Conservation (phyloP, 495 filamentous ascomycete genomes). For the Aspergillus cavernicola region DNA sequence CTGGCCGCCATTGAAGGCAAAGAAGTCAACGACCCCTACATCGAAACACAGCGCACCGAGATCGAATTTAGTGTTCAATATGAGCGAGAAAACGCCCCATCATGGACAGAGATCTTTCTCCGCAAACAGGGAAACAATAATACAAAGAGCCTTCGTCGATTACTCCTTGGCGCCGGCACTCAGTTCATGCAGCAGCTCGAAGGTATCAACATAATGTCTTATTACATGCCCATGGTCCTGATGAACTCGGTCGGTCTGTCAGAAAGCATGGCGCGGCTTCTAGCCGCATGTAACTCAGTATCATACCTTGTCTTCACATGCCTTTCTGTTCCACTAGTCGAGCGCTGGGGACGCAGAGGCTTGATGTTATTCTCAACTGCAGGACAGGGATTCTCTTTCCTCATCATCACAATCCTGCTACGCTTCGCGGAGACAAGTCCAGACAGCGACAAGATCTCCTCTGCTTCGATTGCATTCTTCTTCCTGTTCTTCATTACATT, state of each 20-base stretch:
- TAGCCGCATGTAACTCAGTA: constrained; percentile 49
- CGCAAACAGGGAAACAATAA: constrained; percentile 26
- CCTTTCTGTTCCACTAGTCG: constrained; percentile 44
- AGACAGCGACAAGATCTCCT: constrained; percentile 23
- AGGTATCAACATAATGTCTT: constrained; percentile 43
- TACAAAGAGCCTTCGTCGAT: constrained; percentile 45
- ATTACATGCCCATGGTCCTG: constrained; percentile 49
- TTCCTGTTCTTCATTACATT: constrained; percentile 52
- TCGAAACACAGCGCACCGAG: constrained; percentile 43
- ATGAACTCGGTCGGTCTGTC: constrained; percentile 47
- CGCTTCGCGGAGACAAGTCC: constrained; percentile 33
- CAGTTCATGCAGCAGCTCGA: constrained; percentile 53
- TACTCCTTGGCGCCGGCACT: constrained; percentile 48
- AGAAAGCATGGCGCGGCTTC: constrained; percentile 43
- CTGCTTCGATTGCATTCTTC: constrained; percentile 50
- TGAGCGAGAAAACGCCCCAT: constrained; percentile 44
- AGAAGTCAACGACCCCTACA: constrained; percentile 42
- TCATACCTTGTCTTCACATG: constrained; percentile 48
- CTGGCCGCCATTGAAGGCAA: constrained; percentile 46
- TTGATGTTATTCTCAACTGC: constrained; percentile 49
- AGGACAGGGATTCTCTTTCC: constrained; percentile 47
- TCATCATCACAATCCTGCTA: constrained; percentile 55
- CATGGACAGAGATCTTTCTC: constrained; percentile 45
- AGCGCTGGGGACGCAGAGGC: constrained; percentile 48
- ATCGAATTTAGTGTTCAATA: constrained; percentile 47